Evolutionary conservation across 2,329 filamentous ascomycete genomes (phyloP), one percentile per base, ranked within the genome.

Genomic region (Aspergillus cejpii): DNA sequence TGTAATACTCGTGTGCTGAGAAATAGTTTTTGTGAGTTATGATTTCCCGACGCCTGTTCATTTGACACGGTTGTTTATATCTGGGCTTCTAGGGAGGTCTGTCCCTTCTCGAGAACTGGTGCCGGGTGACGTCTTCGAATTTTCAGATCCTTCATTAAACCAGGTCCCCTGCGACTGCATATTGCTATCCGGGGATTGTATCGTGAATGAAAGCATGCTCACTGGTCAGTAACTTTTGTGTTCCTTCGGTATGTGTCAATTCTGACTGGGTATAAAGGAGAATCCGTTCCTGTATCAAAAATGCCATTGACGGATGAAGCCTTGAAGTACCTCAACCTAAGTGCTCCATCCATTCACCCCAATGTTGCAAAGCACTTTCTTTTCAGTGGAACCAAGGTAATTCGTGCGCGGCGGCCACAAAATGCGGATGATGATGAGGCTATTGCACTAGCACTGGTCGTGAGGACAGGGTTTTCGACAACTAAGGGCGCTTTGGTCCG

Each of bases 131-230:
- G 83, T 98, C 5, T 98, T 95, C 67, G 92, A 98, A 72, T 79
- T 98, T 39, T 96, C 91, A 45, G 94, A 98, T 65, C 92, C 92
- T 1, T 88, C 84, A 12, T 74, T 98, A 20, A 80, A 80, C 3
- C 87, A 94, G 56, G 85, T 97, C 50, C 92, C 92, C 1, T 92
- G 87, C 59, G 92, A 98, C 65, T 94, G 91, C 64, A 72, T 98
- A 26, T 72, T 98, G 5, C 76, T 98, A 0, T 87, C 87, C 41
- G 94, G 92, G 31, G 94, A 98, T 67, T 96, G 90, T 60, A 97
- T 98, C 51, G 90, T 98, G 53, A 98, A 98, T 60, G 92, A 98
- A 69, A 97, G 92, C 69, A 98, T 98, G 92, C 79, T 98, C 27
- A 98, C 92, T 29, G 81, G 74, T 76, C 61, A 52, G 61, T 51